These are phyloP conservation scores for Boletus patriciae DNA, from an alignment of 768 basidiomycete genomes.

Conservation along the genomic window DNA sequence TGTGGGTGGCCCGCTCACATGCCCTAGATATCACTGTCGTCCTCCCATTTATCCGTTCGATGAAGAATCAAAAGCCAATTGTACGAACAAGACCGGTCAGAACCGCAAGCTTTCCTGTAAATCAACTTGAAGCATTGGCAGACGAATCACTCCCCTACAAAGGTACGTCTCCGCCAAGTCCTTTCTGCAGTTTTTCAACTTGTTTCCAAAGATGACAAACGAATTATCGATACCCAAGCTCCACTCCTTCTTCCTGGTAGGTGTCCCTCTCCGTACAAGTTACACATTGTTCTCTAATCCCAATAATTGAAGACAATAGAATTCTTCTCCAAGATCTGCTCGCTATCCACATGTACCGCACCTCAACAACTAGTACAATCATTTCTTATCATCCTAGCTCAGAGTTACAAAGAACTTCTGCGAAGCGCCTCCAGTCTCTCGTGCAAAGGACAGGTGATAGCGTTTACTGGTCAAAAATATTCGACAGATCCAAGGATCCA, in stretches of 20 bases:
- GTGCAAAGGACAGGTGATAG: constrained; percentile 32
- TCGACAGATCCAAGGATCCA: constrained; percentile 40
- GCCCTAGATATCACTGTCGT: constrained; percentile 56
- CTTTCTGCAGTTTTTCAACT: neutral
- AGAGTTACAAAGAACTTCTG: constrained; percentile 27
- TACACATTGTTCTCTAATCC: neutral
- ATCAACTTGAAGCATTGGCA: too few relatives aligned
- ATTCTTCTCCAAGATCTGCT: constrained; percentile 46
- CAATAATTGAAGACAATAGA: constrained; percentile 10
- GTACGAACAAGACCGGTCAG: constrained; percentile 11
- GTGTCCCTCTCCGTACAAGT: neutral
- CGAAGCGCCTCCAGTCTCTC: constrained; percentile 30
- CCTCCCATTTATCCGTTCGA: constrained; percentile 50
- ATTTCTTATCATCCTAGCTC: constrained; percentile 34
- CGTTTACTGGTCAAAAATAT: constrained; percentile 38
- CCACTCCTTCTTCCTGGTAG: constrained; percentile 43
- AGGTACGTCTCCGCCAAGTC: constrained; percentile 9
- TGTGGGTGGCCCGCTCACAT: constrained; percentile 4
- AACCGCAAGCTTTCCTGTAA: neutral
- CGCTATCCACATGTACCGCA: constrained; percentile 52
- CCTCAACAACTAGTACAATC: constrained; percentile 23
- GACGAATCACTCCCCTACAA: constrained; percentile 9
- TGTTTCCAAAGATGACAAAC: constrained; percentile 16
- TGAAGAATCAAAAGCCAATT: constrained; percentile 33
- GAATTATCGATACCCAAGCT: constrained; percentile 52